phyloP scores from a whole-genome alignment of 2,329 filamentous ascomycete genomes.

The Cytospora leucostoma region DNA sequence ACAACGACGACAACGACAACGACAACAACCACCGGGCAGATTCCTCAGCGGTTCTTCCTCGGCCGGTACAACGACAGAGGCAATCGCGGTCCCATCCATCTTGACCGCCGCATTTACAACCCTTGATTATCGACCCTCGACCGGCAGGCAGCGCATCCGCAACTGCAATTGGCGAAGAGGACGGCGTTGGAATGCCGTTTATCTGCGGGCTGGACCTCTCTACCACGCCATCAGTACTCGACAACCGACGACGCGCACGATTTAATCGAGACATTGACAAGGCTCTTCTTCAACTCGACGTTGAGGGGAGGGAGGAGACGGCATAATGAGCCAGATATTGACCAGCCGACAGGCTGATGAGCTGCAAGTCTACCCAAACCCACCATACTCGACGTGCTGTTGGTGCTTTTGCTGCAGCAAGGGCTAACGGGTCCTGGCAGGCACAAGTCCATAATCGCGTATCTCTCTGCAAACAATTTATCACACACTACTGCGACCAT shows the following conservation, averaged over 20 bases:
- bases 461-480: slow-evolving; percentile 74
- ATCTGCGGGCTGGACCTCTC: neutral
- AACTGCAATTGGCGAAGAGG: slow-evolving; percentile 10
- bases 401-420: slow-evolving; percentile 14
- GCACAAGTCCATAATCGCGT: slow-evolving; percentile 92
- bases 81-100: neutral
- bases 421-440: slow-evolving; percentile 46
- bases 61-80: neutral
- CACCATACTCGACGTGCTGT: slow-evolving; percentile 22
- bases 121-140: neutral
- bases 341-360: slow-evolving; percentile 83
- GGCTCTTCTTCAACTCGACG: neutral
- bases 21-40: neutral
- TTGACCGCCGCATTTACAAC: neutral
- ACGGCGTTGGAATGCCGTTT: neutral
- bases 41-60: neutral
- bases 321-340: slow-evolving; percentile 71
- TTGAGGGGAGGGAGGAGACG: slow-evolving; percentile 15
- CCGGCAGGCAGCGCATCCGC: slow-evolving; percentile 7
- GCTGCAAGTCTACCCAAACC: slow-evolving; percentile 61
- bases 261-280: slow-evolving; percentile 1
- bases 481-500: slow-evolving; percentile 69
- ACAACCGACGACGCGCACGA: neutral
- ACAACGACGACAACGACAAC: neutral
- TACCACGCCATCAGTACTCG: neutral